Evolutionary conservation across 192 early-diverging fungal genomes (phyloP).

Genomic region (Irineochytrium annulatum): DNA sequence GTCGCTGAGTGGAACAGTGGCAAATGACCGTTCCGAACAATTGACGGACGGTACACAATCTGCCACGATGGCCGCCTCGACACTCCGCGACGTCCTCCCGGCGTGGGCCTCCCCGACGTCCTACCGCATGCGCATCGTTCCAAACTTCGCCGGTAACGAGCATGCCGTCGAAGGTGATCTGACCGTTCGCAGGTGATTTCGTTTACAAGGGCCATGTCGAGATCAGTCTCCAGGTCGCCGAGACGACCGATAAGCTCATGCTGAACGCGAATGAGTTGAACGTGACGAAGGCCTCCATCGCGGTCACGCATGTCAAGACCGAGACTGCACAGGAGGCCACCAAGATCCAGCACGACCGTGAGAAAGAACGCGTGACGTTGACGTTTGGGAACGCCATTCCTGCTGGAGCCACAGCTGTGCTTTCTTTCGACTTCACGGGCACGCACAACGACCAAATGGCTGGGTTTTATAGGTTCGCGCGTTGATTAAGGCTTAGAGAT

Average conservation of each 20-base stretch:
- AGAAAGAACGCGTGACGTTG: slow-evolving; percentile 44
- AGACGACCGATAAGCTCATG: slow-evolving; percentile 34
- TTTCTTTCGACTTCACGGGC: slow-evolving; percentile 47
- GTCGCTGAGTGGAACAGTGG: no score
- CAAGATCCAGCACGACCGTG: slow-evolving; percentile 36
- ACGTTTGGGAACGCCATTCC: slow-evolving; percentile 42
- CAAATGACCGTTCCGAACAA: background rate
- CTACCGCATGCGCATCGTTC: slow-evolving; percentile 76
- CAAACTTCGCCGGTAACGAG: no score
- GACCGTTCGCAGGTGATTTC: no score
- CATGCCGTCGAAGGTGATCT: no score
- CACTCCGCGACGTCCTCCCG: slow-evolving; percentile 79
- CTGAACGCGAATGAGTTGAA: slow-evolving; percentile 44
- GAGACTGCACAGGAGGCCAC: slow-evolving; percentile 41
- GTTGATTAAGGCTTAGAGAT: background rate
- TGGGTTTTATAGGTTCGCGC: slow-evolving; percentile 9
- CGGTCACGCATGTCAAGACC: slow-evolving; percentile 27
- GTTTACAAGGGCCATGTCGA: no score
- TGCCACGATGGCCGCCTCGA: background rate
- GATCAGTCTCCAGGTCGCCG: slow-evolving; percentile 42
- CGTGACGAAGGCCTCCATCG: slow-evolving; percentile 26
- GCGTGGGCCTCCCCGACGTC: slow-evolving; percentile 78
- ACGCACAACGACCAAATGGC: slow-evolving; percentile 38
- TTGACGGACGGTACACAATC: background rate
- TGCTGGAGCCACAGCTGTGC: slow-evolving; percentile 37